These are phyloP conservation scores for Mentha longifolia DNA, from an alignment of 257 asterid species.

Conservation along the genomic window DNA sequence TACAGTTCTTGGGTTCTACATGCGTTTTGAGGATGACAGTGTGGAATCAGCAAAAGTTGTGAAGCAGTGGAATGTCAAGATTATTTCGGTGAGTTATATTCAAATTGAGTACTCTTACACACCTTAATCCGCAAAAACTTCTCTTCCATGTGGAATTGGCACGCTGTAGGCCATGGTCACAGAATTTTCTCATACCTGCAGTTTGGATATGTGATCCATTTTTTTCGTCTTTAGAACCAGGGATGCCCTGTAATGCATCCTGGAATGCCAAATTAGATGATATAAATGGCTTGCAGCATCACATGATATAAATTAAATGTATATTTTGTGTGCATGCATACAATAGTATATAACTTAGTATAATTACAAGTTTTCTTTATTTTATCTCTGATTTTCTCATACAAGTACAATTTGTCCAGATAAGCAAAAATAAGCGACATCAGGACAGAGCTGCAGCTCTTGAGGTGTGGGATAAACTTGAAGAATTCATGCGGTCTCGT, in stretches of 20 bases:
- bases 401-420: constrained; percentile 50
- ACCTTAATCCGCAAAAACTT: not conserved
- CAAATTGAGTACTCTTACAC: constrained; percentile 14
- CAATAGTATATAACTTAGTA: not conserved
- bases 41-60: constrained; percentile 91
- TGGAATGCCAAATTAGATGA: not conserved
- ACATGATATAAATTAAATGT: not conserved
- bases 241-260: not conserved
- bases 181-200: no score
- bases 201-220: not conserved
- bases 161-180: not conserved
- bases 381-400: constrained; percentile 28
- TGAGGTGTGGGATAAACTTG: constrained; percentile 99
- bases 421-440: constrained; percentile 94
- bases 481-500: constrained; percentile 97
- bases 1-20: constrained; percentile 91
- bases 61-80: constrained; percentile 99
- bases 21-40: constrained; percentile 99
- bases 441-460: constrained; percentile 99
- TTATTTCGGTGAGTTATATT: constrained; percentile 75
- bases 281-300: no score
- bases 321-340: not conserved
- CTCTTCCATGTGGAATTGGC: constrained; percentile 18
- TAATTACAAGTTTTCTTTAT: not conserved
- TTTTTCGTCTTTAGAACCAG: not conserved